A percentile compares a stretch with the other conserved stretches of the same genome.
Evolutionary conservation across 2,329 filamentous ascomycete genomes (phyloP).

Genomic region (Cytospora piceae): DNA sequence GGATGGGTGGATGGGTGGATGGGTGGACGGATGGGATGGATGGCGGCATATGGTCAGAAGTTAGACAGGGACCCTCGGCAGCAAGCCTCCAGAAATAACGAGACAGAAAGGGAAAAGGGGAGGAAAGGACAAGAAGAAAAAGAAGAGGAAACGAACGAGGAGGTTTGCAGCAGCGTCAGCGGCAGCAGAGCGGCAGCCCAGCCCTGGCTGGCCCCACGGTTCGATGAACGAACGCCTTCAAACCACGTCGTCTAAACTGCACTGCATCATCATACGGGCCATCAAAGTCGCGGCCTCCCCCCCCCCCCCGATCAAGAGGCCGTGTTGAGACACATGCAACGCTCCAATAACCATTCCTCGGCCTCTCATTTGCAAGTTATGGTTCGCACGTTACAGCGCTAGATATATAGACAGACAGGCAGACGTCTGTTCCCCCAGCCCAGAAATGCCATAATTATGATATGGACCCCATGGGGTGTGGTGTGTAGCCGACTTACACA

Average conservation of each 20-base stretch:
- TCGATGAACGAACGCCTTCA: too few species aligned
- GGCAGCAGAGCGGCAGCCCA: too few species aligned
- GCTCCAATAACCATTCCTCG: background rate
- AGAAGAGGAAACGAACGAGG: too few species aligned
- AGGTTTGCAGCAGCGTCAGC: slow-evolving; percentile 14
- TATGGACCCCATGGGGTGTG: background rate
- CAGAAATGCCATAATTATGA: background rate
- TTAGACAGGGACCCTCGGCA: background rate
- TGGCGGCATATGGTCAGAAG: too few species aligned
- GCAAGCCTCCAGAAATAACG: background rate
- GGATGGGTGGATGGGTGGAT: too few species aligned
- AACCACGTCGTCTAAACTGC: background rate
- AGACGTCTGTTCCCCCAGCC: background rate
- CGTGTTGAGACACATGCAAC: background rate
- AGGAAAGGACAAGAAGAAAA: background rate
- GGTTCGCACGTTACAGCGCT: background rate
- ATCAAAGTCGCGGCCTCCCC: background rate
- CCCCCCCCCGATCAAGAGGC: background rate
- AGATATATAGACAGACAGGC: background rate
- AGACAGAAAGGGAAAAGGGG: background rate
- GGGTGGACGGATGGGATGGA: too few species aligned
- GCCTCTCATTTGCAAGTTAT: background rate
- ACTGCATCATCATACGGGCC: background rate
- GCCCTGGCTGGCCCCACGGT: too few species aligned
- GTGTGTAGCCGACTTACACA: background rate